Conservation (phyloP, 192 early-diverging fungal species). For the Linnemannia schmuckeri region DNA sequence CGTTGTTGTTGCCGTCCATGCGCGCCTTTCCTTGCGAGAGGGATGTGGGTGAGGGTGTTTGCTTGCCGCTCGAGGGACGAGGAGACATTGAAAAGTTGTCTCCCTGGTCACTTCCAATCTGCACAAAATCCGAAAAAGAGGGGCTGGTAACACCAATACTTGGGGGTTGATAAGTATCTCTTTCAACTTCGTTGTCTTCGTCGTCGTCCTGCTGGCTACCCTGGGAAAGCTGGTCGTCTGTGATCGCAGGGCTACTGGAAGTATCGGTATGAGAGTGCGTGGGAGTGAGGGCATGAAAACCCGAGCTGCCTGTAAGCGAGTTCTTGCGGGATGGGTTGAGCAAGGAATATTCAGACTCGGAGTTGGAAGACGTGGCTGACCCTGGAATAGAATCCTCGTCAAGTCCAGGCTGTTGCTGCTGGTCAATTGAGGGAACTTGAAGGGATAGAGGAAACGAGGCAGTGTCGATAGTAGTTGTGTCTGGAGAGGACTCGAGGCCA, state of each 20-base stretch:
- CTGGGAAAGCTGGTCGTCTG: neutral
- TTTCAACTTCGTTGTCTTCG: neutral
- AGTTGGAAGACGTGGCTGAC: slow-evolving; percentile 18
- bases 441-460: neutral
- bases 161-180: neutral
- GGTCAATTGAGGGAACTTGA: neutral
- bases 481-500: neutral
- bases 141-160: slow-evolving; percentile 21
- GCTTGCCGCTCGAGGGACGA: neutral
- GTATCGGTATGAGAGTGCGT: neutral
- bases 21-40: neutral
- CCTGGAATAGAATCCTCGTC: slow-evolving; percentile 5
- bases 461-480: neutral
- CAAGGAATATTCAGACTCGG: slow-evolving; percentile 45
- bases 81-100: slow-evolving; percentile 28
- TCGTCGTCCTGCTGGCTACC: neutral
- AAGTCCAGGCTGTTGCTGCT: neutral
- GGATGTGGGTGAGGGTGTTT: slow-evolving; percentile 8
- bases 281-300: slow-evolving; percentile 15
- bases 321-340: slow-evolving; percentile 47
- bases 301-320: slow-evolving; percentile 26
- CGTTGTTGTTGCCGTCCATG: neutral
- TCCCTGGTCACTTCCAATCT: slow-evolving; percentile 28
- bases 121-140: slow-evolving; percentile 45
- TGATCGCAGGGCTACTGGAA: neutral